Evolutionary conservation across 1,139 yeast species (phyloP).

Genomic region (Geotrichum citri-aurantii): DNA sequence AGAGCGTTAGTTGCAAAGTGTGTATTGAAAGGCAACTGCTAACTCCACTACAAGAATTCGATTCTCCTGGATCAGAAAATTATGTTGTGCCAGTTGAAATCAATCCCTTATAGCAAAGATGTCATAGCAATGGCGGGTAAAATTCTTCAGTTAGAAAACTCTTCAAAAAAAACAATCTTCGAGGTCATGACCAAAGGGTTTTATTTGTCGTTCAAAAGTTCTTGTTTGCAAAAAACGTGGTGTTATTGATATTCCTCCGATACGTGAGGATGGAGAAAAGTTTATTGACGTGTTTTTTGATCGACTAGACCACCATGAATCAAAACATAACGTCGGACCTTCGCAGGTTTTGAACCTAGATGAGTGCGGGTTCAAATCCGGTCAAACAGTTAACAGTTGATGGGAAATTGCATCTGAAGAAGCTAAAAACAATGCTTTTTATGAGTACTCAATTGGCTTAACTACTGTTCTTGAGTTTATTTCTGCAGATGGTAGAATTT

Average conservation of each 20-base stretch:
- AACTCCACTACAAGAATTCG: too few species aligned
- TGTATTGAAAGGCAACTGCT: too few species aligned
- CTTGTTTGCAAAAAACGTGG: not conserved
- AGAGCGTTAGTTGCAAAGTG: too few species aligned
- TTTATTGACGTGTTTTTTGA: not conserved
- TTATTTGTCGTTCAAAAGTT: too few species aligned
- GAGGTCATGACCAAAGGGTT: not conserved
- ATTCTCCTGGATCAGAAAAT: too few species aligned
- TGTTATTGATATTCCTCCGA: not conserved
- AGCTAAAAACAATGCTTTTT: not conserved
- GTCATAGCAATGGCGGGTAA: too few species aligned
- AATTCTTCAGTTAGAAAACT: too few species aligned
- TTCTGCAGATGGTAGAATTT: not conserved
- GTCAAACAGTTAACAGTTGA: not conserved
- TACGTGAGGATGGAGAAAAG: not conserved
- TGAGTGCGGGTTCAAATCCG: constrained; percentile 2
- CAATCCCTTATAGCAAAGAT: too few species aligned
- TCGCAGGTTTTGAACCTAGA: not conserved
- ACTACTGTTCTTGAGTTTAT: not conserved
- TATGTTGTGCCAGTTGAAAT: too few species aligned
- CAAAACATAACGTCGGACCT: not conserved
- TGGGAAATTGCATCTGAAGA: not conserved
- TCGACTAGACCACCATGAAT: not conserved
- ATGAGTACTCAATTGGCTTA: not conserved
- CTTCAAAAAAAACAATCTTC: not conserved